Base-by-base conservation (phyloP, 1,284 basidiomycete species). In the Cystobasidiaceae sp. region DNA sequence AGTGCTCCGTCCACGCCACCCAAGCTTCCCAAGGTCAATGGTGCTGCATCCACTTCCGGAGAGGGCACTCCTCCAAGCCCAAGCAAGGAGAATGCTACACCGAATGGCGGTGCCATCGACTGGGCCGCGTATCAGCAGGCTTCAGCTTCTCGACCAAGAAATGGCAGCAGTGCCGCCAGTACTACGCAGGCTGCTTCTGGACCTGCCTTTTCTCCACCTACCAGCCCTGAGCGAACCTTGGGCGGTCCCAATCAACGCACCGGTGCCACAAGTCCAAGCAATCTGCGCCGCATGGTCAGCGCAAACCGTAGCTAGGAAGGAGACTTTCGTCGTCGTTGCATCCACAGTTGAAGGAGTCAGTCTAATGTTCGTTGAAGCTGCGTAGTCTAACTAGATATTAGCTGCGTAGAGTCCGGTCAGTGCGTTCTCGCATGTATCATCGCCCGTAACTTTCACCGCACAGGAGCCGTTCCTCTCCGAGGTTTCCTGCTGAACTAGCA, bases 191-290 rank as follows among this genome's bases (percentile, higher is more conserved):
- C 13, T 19, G 25, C 15, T 51, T 48, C 54, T 28, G 54, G 54
- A 43, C 37, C 37, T 19, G 54, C 54, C 11, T 57, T 57, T 39
- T 57, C 54, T 4, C 54, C 54, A 21, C 54, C 54, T 19, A 45
- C 39, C 13, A 52, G 48, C 11, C 60, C 60, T n/a, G 60, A 62
- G 37, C 34, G 60, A 62, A 50, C 49, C 15, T 41, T 62, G 4
- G 50, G 50, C n/a, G n/a, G n/a, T 23, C 50, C 41, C 50, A 37
- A 37, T 52, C 60, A 60, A 30, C 37, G 60, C 41, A 41, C 43
- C 19, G 60, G 60, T 17, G 60, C 60, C 25, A 51, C 43, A 27
- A 62, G 60, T 49, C 60, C 60, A 50, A 62, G 49, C 60, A 54
- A 28, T 7, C 32, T 62, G 17, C 32, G 60, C 17, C 34, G 60